Conservation (phyloP, 805 yeast species). For the Cephaloascus fragrans region DNA sequence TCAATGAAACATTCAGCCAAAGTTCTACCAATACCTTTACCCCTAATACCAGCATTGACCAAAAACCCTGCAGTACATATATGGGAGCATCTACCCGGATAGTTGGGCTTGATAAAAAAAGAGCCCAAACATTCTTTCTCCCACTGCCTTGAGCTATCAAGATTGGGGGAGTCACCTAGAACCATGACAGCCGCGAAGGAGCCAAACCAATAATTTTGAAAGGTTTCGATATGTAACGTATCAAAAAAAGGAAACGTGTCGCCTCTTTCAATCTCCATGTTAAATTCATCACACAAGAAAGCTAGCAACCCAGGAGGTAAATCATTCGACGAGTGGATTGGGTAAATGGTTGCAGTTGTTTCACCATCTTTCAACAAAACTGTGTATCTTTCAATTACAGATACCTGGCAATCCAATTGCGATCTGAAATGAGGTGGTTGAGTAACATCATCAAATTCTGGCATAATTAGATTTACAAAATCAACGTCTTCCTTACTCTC, state of each 20-base stretch:
- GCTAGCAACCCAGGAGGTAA: constrained; percentile 73
- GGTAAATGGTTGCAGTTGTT: constrained; percentile 89
- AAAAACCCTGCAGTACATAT: constrained; percentile 85
- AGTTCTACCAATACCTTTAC: constrained; percentile 84
- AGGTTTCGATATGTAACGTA: constrained; percentile 63
- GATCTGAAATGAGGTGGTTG: constrained; percentile 38
- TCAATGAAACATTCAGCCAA: constrained; percentile 74
- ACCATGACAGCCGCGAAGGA: constrained; percentile 70
- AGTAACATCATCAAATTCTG: constrained; percentile 38
- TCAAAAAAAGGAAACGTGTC: constrained; percentile 84
- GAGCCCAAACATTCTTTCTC: constrained; percentile 88
- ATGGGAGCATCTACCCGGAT: constrained; percentile 88
- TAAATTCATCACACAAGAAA: constrained; percentile 84
- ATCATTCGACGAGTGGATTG: constrained; percentile 55
- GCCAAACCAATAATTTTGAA: constrained; percentile 82
- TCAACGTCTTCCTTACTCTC: too few species aligned
- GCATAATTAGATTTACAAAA: too few species aligned
- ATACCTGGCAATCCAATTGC: constrained; percentile 24
- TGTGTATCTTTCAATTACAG: constrained; percentile 53
- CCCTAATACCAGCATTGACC: constrained; percentile 88
- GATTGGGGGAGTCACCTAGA: constrained; percentile 57
- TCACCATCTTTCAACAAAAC: constrained; percentile 79
- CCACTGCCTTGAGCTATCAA: constrained; percentile 62
- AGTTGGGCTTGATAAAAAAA: constrained; percentile 77
- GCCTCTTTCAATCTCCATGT: constrained; percentile 85